Base-by-base conservation (phyloP, 2,329 filamentous ascomycete species). In the Lachnellula occidentalis region DNA sequence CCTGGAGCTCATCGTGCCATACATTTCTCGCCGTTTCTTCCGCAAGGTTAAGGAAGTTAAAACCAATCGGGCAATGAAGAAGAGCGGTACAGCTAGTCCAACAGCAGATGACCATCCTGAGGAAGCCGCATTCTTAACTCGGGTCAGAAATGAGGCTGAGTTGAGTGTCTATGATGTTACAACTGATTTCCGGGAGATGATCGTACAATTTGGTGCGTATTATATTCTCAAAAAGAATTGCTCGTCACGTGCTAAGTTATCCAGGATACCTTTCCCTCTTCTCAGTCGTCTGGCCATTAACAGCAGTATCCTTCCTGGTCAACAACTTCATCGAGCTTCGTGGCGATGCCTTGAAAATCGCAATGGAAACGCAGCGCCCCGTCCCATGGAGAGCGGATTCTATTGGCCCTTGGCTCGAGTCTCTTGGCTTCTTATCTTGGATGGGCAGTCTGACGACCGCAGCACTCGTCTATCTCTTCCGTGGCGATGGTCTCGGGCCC, bases 241-340 rank as follows among this genome's bases (percentile, higher is more conserved):
- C 9, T 11, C 9, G 27, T 51, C 34, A n/a, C 9, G 5, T 24
- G 48, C 63, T 64, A 50, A 72, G 65, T 58, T 66, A 14, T 31
- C 22, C 81, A 76, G 90, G 92, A 31, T 97, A 96, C 69, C 78
- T 99, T 0, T 87, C 88, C 0, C 79, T 97, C 9, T 97, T 97
- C 71, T 94, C 90, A 0, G 88, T 94, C 2, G 85, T 96, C 52
- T 99, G 94, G 94, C 94, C 94, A 0, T 76, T 97, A n/a, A 92
- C 92, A 0, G 86, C 88, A 2, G 79, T 90, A 54, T 92, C 88
- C 1, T 97, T 97, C 74, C 75, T 97, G 12, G 76, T 94, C 71
- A 97, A 97, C 74, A 95, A 97, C 74, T 97, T 92, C 91, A 76
- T 99, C 54, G 94, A 97, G 69, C 81, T 97, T 39, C 88, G 94